Conservation (phyloP, 2,329 filamentous ascomycete genomes). For the Venturiaceae sp. region DNA sequence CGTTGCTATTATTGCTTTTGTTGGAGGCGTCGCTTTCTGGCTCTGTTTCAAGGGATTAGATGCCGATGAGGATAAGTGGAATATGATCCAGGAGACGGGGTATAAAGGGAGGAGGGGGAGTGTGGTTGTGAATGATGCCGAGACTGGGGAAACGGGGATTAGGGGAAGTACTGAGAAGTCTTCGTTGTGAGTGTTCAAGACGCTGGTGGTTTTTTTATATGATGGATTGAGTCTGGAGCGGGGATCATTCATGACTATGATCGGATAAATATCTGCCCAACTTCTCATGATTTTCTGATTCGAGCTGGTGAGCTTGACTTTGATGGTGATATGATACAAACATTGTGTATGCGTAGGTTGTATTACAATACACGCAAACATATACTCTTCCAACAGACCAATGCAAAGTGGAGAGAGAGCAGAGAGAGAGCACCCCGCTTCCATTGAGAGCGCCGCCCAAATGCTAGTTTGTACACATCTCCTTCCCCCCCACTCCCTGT, state of each 20-base stretch:
- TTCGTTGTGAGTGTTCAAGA: neutral
- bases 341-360: too few relatives aligned
- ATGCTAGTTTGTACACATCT: neutral
- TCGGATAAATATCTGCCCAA: too few relatives aligned
- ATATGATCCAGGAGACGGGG: conserved; percentile 2
- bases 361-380: too few relatives aligned
- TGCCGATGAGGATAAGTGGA: conserved; percentile 19
- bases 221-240: too few relatives aligned
- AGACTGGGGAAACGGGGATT: neutral
- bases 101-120: neutral
- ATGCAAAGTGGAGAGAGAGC: neutral
- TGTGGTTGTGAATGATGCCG: neutral
- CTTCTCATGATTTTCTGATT: too few relatives aligned
- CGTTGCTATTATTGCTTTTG: conserved; percentile 25
- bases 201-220: too few relatives aligned
- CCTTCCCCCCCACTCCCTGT: neutral
- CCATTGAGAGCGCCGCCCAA: neutral
- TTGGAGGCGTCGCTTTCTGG: conserved; percentile 22
- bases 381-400: too few relatives aligned
- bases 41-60: conserved; percentile 22
- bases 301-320: too few relatives aligned
- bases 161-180: neutral
- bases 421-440: neutral
- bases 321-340: too few relatives aligned
- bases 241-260: too few relatives aligned